phyloP scores from a whole-genome alignment of 345 rosid species.

The Bruguiera gymnorhiza region DNA sequence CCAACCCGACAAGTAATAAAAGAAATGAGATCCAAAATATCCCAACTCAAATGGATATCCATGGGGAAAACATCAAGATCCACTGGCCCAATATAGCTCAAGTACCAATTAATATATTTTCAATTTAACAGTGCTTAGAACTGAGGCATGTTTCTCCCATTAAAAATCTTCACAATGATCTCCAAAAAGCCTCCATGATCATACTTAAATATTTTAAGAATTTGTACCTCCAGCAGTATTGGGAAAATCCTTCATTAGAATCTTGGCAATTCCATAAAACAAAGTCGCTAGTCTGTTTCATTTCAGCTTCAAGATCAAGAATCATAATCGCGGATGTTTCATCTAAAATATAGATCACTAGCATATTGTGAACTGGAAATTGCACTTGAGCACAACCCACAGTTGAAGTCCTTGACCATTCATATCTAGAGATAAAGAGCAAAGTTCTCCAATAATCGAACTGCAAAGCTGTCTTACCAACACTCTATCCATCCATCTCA shows the following conservation, averaged over 20 bases:
- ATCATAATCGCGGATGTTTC: constrained; percentile 14
- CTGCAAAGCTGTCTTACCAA: constrained; percentile 16
- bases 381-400: constrained; percentile 16
- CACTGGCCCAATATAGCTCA: constrained; percentile 1
- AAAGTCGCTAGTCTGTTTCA: constrained; percentile 23
- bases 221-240: constrained; percentile 13
- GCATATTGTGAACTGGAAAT: constrained; percentile 6
- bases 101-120: constrained; percentile 5
- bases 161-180: constrained; percentile 14
- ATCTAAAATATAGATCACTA: constrained; percentile 14
- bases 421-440: constrained; percentile 25
- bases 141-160: constrained; percentile 3
- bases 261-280: constrained; percentile 23
- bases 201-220: constrained; percentile 13
- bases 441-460: constrained; percentile 25
- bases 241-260: constrained; percentile 12
- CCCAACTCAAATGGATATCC: neutral
- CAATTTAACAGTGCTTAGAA: constrained; percentile 2
- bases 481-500: constrained; percentile 22
- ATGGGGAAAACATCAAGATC: constrained; percentile 6
- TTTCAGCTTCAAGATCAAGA: constrained; percentile 19
- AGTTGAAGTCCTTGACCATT: constrained; percentile 23
- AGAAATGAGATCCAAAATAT: neutral
- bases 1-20: neutral
- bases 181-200: constrained; percentile 22